Percentiles rank a stretch among this genome's conserved stretches.
phyloP scores from a whole-genome alignment of 2,329 filamentous ascomycete genomes.

The Colletotrichum chrysophilum region DNA sequence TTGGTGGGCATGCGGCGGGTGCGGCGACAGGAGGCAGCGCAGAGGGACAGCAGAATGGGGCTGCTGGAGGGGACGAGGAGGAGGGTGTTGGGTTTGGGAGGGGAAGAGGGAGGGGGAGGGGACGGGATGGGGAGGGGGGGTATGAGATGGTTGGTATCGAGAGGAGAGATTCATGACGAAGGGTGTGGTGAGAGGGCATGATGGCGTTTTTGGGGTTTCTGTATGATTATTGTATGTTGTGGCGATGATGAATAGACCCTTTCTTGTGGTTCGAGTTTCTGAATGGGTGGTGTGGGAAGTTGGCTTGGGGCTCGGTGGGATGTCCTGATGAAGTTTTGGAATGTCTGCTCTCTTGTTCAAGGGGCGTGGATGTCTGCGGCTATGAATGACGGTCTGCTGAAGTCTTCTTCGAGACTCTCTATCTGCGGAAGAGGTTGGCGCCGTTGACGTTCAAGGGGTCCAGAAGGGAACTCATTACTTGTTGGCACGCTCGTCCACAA shows the following conservation, averaged over 20 bases:
- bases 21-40: constrained; percentile 22
- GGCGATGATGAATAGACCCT: neutral
- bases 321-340: too few species aligned
- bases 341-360: too few species aligned
- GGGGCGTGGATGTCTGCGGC: too few species aligned
- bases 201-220: constrained; percentile 33
- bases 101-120: constrained; percentile 56
- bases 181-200: constrained; percentile 27
- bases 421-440: too few species aligned
- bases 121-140: constrained; percentile 60
- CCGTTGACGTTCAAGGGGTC: too few species aligned
- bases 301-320: neutral
- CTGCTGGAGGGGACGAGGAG: constrained; percentile 28
- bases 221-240: constrained; percentile 6
- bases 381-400: too few species aligned
- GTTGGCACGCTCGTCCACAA: too few species aligned
- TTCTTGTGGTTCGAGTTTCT: neutral
- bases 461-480: too few species aligned
- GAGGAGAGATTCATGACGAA: constrained; percentile 23
- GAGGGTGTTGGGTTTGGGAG: constrained; percentile 57
- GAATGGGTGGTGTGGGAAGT: neutral
- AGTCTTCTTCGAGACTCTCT: too few species aligned
- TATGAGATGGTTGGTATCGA: constrained; percentile 70
- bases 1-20: constrained; percentile 65
- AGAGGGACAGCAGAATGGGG: constrained; percentile 24